Conservation (phyloP, 352 stramenopile species). For the Pythium phragmitis region DNA sequence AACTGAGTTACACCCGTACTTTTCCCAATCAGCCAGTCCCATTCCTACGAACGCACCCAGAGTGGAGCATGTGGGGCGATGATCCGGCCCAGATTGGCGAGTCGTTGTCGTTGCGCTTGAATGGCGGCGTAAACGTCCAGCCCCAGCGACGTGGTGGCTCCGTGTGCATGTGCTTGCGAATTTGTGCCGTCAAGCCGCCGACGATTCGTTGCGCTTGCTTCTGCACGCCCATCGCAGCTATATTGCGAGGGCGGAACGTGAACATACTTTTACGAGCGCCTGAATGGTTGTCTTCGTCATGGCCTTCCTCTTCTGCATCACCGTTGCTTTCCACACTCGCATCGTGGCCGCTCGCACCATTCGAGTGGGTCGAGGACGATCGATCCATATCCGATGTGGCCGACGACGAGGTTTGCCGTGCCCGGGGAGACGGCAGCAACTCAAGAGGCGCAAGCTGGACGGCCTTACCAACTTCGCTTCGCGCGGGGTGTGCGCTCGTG, state of each 20-base stretch:
- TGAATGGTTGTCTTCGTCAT: not conserved
- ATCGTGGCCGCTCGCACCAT: constrained; percentile 20
- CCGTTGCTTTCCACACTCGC: constrained; percentile 22
- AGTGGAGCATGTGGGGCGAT: constrained; percentile 65
- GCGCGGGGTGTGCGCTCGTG: constrained; percentile 59
- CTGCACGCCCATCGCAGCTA: constrained; percentile 52
- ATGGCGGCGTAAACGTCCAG: constrained; percentile 52
- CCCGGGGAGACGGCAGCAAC: constrained; percentile 38
- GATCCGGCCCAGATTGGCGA: constrained; percentile 61
- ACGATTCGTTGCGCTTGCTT: constrained; percentile 79
- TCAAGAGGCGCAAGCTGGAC: constrained; percentile 55
- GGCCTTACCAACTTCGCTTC: constrained; percentile 53
- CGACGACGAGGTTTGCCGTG: constrained; percentile 25
- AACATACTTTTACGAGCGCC: constrained; percentile 61
- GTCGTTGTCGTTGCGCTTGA: constrained; percentile 37
- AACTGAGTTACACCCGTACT: too few species aligned
- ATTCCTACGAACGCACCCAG: constrained; percentile 39
- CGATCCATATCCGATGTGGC: constrained; percentile 26
- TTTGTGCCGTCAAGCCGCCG: constrained; percentile 72
- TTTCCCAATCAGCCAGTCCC: too few species aligned
- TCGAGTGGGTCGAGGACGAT: constrained; percentile 23
- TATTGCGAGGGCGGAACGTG: constrained; percentile 47
- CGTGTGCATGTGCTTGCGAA: constrained; percentile 69
- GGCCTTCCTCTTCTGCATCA: constrained; percentile 10
- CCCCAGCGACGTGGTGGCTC: constrained; percentile 67